Base-by-base conservation (phyloP, 2,329 filamentous ascomycete species). In the Pyricularia sp. region DNA sequence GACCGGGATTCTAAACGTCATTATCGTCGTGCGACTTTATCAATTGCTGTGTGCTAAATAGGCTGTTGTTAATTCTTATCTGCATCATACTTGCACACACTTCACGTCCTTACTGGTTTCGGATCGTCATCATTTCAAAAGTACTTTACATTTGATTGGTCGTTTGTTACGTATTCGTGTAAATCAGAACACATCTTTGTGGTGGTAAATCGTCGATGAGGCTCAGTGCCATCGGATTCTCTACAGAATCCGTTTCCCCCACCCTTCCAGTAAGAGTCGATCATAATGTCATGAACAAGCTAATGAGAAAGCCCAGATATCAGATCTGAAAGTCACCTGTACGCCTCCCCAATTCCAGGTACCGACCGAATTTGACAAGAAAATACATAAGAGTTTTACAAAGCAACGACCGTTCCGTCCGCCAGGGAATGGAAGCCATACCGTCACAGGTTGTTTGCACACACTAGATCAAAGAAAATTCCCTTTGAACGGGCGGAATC, bases 371-470 rank as follows among this genome's bases (percentile, higher is more conserved):
- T 63, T 26, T 63, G 59, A 63, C 4, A 61, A 26, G 3, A 63
- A 61, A 61, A 61, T 25, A 61, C 58, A 61, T 5, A 28, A 28
- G 6, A 3, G 23, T 63, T 63, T 63, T 63, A 63, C 59, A 63
- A 26, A 30, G 59, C 59, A 63, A 63, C 59, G 59, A 28, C 25
- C 25, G 58, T 63, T 63, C 59, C 25, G 59, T 63, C 25, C 59
- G 25, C 59, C 59, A 63, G 59, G 59, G 59, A 28, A 63, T 63
- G 59, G 23, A 63, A 28, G 25, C 26, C 59, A 63, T 25, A 63
- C 59, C 59, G 59, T 63, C 59, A 63, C 59, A 63, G 25, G 59
- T 63, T 63, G 25, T 63, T 63, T 63, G 59, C 59, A 63, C 11
- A 28, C 5, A 63, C 28, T 28, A 63, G 25, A 63, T 63, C 23